Percentiles rank a stretch among this genome's conserved stretches.
Evolutionary conservation across 371 early-diverging fungal species (phyloP).

Genomic region (Apophysomyces ossiformis): DNA sequence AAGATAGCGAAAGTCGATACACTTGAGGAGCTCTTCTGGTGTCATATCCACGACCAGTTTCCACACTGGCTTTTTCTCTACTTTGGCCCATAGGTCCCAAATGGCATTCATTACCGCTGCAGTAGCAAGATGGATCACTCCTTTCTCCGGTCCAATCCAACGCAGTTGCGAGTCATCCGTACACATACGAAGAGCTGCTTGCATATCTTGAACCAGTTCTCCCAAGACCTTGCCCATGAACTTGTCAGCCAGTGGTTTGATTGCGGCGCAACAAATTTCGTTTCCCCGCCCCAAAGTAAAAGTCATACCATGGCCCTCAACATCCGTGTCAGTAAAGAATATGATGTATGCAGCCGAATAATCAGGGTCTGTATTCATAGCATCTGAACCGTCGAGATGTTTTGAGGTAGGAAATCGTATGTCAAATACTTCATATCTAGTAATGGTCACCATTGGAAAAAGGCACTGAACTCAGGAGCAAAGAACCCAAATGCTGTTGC

Average conservation of each 20-base stretch:
- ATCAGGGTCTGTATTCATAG: conserved; percentile 59
- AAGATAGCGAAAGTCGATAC: conserved; percentile 59
- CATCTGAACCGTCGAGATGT: conserved; percentile 54
- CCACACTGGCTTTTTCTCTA: conserved; percentile 58
- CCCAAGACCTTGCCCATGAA: conserved; percentile 41
- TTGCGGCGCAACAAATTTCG: conserved; percentile 47
- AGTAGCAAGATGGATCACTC: conserved; percentile 55
- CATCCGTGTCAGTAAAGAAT: conserved; percentile 43
- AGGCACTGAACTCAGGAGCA: neutral
- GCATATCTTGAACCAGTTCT: conserved; percentile 45
- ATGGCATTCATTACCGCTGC: conserved; percentile 61
- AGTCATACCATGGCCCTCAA: conserved; percentile 56
- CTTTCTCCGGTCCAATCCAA: conserved; percentile 62
- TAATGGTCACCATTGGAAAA: conserved; percentile 25
- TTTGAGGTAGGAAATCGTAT: conserved; percentile 58
- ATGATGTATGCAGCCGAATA: conserved; percentile 59
- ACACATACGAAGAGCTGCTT: conserved; percentile 50
- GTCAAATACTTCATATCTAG: conserved; percentile 49
- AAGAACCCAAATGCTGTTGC: no score
- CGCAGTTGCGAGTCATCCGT: conserved; percentile 57
- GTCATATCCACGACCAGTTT: conserved; percentile 55
- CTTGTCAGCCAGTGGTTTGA: conserved; percentile 49
- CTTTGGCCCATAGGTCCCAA: conserved; percentile 63
- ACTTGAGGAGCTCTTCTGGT: conserved; percentile 56
- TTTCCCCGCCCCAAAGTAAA: conserved; percentile 58